Conservation (phyloP, 2,329 filamentous ascomycete genomes). For the Meredithiella fracta region DNA sequence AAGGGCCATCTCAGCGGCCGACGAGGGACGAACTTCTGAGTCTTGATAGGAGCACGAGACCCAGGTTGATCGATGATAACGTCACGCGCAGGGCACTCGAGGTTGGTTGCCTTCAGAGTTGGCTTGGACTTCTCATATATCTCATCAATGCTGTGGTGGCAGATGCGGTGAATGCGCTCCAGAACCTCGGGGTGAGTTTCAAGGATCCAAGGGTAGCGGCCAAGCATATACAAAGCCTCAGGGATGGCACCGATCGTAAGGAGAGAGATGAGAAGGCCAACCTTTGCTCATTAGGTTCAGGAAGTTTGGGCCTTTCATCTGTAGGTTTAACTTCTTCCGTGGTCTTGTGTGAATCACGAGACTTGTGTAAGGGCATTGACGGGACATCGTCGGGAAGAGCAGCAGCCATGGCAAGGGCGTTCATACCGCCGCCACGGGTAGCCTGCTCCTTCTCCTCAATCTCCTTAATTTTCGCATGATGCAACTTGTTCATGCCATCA, state of each 20-base stretch:
- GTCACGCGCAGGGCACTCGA: constrained; percentile 6
- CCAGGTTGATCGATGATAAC: constrained; percentile 42
- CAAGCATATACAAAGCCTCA: constrained; percentile 81
- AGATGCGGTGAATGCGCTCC: constrained; percentile 65
- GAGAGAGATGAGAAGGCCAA: constrained; percentile 65
- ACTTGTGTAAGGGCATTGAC: constrained; percentile 27
- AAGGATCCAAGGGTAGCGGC: constrained; percentile 81
- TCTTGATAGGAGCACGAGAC: constrained; percentile 51
- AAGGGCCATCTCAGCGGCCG: constrained; percentile 69
- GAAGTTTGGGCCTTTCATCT: constrained; percentile 36
- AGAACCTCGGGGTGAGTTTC: constrained; percentile 71
- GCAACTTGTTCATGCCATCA: constrained; percentile 61
- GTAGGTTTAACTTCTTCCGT: constrained; percentile 17
- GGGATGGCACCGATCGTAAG: constrained; percentile 84
- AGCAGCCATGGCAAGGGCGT: constrained; percentile 75
- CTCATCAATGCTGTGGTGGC: constrained; percentile 66
- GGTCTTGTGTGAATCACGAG: constrained; percentile 21
- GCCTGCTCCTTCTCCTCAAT: constrained; percentile 62
- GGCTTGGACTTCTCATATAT: constrained; percentile 31
- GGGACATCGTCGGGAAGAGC: constrained; percentile 70
- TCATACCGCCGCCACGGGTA: constrained; percentile 51
- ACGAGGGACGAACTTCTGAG: constrained; percentile 41
- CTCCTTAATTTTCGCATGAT: constrained; percentile 53
- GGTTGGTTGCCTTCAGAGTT: not conserved
- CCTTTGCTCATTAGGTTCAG: constrained; percentile 72